Percentiles rank a stretch among this genome's conserved stretches.
Conservation (phyloP, 148 eudicot species). For the Chenopodium album region DNA sequence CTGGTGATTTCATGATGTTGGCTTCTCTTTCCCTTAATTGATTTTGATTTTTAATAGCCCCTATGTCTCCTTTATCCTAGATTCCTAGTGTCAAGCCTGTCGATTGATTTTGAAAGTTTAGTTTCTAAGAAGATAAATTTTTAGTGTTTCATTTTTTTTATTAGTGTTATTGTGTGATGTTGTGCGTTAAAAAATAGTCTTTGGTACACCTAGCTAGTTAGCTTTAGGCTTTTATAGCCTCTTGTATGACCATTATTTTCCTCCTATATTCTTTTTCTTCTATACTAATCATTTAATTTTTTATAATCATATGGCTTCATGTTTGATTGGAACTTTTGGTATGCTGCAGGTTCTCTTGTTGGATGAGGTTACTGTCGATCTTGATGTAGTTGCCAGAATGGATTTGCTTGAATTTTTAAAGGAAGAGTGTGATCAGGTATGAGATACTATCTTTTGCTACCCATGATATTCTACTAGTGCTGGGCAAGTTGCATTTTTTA, state of each 20-base stretch:
- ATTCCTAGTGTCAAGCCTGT: neutral
- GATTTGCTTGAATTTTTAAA: slow-evolving; percentile 86
- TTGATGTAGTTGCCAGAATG: slow-evolving; percentile 93
- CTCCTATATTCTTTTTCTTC: neutral
- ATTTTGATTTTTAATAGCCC: neutral
- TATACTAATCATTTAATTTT: neutral
- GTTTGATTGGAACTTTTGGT: slow-evolving; percentile 3
- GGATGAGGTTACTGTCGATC: slow-evolving; percentile 93
- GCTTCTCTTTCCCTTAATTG: neutral
- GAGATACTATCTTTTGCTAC: neutral
- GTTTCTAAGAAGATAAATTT: neutral
- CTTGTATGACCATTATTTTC: neutral
- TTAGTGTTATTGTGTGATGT: neutral
- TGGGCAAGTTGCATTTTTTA: neutral
- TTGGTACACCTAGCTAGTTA: neutral
- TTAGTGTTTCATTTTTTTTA: neutral
- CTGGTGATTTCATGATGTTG: neutral
- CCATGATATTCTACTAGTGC: neutral
- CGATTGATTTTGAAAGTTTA: neutral
- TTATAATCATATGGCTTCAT: neutral
- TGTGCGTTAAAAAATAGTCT: too few relatives aligned
- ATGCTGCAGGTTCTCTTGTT: slow-evolving; percentile 74
- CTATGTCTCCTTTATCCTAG: neutral
- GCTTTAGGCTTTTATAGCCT: neutral
- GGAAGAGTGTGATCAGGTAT: slow-evolving; percentile 94